Conservation (phyloP, 2,329 filamentous ascomycete genomes). For the Alternaria burnsii region DNA sequence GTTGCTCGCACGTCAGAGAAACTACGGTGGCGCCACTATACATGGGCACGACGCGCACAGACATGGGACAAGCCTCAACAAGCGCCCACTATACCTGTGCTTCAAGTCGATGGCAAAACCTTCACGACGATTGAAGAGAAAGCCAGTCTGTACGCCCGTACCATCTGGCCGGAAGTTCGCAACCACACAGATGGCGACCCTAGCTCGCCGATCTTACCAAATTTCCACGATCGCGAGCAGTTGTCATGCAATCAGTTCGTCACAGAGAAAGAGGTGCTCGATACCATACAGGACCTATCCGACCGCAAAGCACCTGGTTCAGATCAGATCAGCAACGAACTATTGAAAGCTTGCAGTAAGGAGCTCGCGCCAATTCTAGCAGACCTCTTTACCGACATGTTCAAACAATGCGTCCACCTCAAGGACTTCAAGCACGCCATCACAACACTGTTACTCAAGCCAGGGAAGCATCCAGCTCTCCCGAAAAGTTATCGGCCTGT, state of each 20-base stretch:
- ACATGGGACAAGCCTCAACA: background rate
- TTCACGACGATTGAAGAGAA: background rate
- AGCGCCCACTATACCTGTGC: background rate
- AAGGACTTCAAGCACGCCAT: slow-evolving; percentile 22
- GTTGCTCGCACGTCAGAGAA: background rate
- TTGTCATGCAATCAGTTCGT: background rate
- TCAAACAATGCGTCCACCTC: slow-evolving; percentile 15
- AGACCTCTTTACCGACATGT: slow-evolving; percentile 17
- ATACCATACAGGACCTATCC: background rate
- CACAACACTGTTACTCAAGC: slow-evolving; percentile 32
- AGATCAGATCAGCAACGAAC: background rate
- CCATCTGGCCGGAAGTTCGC: background rate
- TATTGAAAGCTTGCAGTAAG: background rate
- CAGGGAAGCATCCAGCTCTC: slow-evolving; percentile 22
- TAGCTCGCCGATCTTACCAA: too few relatives aligned
- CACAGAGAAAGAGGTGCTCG: background rate
- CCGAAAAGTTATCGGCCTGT: slow-evolving; percentile 37
- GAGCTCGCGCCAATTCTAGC: background rate
- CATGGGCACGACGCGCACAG: background rate
- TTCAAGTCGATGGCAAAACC: background rate
- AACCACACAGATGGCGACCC: background rate
- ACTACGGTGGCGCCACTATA: background rate
- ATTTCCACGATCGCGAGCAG: too few relatives aligned
- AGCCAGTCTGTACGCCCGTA: background rate
- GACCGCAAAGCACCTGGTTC: background rate